These are phyloP conservation scores for Przewalskia tangutica DNA, from an alignment of 257 asterid genomes.

Conservation along the genomic window DNA sequence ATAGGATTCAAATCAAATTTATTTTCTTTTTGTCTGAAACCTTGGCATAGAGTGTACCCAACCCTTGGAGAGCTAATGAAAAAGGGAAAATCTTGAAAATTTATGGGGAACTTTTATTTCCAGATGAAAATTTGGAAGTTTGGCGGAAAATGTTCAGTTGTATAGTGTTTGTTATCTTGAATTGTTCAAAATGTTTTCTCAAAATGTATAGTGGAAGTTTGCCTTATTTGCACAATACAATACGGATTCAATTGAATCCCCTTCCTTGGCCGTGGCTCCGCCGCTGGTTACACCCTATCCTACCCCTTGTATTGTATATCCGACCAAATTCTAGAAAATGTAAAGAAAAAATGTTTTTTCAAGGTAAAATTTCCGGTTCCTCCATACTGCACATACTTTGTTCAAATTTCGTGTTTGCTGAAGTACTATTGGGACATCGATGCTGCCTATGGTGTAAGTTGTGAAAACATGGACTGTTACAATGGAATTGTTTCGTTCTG, in stretches of 20 bases:
- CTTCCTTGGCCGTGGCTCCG: background rate
- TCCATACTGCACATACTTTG: background rate
- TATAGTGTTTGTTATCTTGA: background rate
- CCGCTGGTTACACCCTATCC: background rate
- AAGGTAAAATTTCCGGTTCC: background rate
- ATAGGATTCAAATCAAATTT: no score
- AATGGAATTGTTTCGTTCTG: background rate
- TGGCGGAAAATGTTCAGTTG: background rate
- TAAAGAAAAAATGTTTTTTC: background rate
- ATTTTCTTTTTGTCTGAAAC: no score
- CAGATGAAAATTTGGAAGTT: background rate
- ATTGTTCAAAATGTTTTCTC: background rate
- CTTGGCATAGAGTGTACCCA: no score
- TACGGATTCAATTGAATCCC: background rate
- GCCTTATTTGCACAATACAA: background rate
- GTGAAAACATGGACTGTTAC: background rate
- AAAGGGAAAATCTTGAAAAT: no score
- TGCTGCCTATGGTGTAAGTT: background rate
- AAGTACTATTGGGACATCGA: background rate
- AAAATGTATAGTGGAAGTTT: no score
- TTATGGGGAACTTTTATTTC: background rate
- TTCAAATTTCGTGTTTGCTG: background rate
- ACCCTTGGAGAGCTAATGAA: no score
- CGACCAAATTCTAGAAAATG: background rate
- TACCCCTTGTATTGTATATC: background rate